Percentiles rank a stretch among this genome's conserved stretches.
These are phyloP conservation scores for Auricularia cornea DNA, from an alignment of 768 basidiomycete species.

Conservation along the genomic window DNA sequence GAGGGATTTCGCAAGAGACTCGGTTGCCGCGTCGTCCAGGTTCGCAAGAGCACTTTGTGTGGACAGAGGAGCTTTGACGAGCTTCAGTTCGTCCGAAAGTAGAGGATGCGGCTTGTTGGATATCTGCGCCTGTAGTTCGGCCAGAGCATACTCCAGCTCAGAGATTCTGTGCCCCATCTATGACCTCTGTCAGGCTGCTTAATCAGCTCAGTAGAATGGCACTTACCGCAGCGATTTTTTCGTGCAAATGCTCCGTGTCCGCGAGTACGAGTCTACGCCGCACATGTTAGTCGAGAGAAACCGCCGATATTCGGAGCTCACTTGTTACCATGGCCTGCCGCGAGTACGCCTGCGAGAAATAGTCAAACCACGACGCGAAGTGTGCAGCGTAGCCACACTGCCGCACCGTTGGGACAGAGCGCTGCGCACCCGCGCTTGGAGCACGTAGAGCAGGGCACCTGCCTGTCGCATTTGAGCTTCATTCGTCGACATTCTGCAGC, in stretches of 20 bases:
- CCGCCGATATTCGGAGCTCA: conserved; percentile 17
- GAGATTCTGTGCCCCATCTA: conserved; percentile 32
- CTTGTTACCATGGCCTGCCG: conserved; percentile 53
- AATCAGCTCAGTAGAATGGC: no score
- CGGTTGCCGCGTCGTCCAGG: background rate
- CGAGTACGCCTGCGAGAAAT: conserved; percentile 30
- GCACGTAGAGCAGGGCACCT: conserved; percentile 46
- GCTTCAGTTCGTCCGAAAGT: conserved; percentile 6
- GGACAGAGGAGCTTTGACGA: background rate
- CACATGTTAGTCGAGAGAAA: no score
- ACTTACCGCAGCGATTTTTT: conserved; percentile 32
- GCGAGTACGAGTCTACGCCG: conserved; percentile 45
- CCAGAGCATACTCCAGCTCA: conserved; percentile 38
- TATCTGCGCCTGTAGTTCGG: conserved; percentile 16
- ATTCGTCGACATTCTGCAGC: background rate
- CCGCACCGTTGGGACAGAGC: conserved; percentile 46
- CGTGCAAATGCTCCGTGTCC: conserved; percentile 38
- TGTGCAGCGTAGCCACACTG: no score
- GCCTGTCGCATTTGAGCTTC: conserved; percentile 49
- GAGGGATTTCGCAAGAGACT: conserved; percentile 13
- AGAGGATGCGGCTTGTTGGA: conserved; percentile 15
- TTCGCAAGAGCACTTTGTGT: background rate
- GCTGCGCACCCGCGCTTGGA: conserved; percentile 53
- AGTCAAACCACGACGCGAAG: conserved; percentile 6
- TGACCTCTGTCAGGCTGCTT: no score